A percentile compares a stretch with the other conserved stretches of the same genome.
Conservation (phyloP, 2,329 filamentous ascomycete genomes). For the Pestalotiopsis sp. region DNA sequence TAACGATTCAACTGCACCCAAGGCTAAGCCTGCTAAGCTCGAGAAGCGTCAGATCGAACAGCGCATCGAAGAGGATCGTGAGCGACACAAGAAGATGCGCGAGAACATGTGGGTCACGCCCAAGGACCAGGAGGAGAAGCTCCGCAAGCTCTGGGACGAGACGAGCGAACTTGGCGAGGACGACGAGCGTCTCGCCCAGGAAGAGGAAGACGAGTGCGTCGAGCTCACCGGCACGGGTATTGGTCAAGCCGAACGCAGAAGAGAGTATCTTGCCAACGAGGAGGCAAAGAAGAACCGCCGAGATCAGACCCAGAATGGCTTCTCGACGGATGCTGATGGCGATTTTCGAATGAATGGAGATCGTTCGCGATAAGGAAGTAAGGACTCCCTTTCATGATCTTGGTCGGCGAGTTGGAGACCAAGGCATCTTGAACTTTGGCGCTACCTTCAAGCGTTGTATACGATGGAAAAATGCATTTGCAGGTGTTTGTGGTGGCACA, state of each 20-base stretch:
- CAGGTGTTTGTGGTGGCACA: neutral
- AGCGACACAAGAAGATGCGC: conserved; percentile 87
- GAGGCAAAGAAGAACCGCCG: neutral
- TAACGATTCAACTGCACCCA: neutral
- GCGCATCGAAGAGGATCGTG: conserved; percentile 93
- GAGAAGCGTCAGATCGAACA: conserved; percentile 93
- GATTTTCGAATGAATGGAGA: conserved; percentile 3
- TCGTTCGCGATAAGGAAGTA: neutral
- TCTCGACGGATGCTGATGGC: neutral
- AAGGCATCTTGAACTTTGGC: neutral
- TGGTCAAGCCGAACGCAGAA: neutral
- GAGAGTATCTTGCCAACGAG: neutral
- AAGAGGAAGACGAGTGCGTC: conserved; percentile 63
- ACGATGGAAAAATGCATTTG: neutral
- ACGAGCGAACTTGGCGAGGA: conserved; percentile 86
- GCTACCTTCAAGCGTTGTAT: neutral
- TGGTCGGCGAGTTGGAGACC: neutral
- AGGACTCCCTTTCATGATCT: neutral
- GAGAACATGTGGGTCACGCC: conserved; percentile 94
- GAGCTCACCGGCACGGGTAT: conserved; percentile 6
- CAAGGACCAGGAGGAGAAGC: conserved; percentile 68
- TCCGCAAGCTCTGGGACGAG: conserved; percentile 83
- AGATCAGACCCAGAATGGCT: neutral
- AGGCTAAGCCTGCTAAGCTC: conserved; percentile 36
- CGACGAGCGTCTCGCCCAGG: conserved; percentile 74